These are phyloP conservation scores for Aspergillus conjunctus DNA, from an alignment of 495 filamentous ascomycete genomes.

Conservation along the genomic window DNA sequence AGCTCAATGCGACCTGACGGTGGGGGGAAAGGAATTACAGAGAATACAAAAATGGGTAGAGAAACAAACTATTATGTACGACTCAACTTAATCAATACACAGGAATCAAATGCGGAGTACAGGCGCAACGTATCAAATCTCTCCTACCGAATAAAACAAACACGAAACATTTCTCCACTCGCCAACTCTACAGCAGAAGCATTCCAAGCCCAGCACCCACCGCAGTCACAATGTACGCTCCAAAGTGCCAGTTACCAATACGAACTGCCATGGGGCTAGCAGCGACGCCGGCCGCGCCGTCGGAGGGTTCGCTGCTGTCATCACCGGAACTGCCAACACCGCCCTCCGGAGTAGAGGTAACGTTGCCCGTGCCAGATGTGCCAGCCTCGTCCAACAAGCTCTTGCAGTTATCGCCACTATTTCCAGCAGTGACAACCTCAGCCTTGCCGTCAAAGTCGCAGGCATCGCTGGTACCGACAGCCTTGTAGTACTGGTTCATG, in stretches of 20 bases:
- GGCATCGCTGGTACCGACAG: slow-evolving; percentile 54
- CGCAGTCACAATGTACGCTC: slow-evolving; percentile 68
- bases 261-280: slow-evolving; percentile 57
- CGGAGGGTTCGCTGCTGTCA: slow-evolving; percentile 47
- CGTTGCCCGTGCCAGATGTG: slow-evolving; percentile 64
- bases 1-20: no score
- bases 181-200: slow-evolving; percentile 65
- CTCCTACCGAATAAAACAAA: background rate
- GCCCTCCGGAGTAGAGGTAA: slow-evolving; percentile 58
- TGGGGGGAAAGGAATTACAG: background rate
- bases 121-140: background rate
- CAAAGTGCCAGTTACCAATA: slow-evolving; percentile 65
- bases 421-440: slow-evolving; percentile 45
- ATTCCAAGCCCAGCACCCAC: slow-evolving; percentile 70
- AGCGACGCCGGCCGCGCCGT: slow-evolving; percentile 41
- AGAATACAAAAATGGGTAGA: background rate
- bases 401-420: slow-evolving; percentile 53
- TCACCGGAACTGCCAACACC: slow-evolving; percentile 41
- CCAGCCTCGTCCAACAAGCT: slow-evolving; percentile 61
- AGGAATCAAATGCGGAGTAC: background rate
- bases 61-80: background rate
- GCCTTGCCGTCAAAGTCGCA: slow-evolving; percentile 80
- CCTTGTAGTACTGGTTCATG: slow-evolving; percentile 79
- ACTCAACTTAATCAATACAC: slow-evolving; percentile 5
- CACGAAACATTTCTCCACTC: background rate